phyloP scores from a whole-genome alignment of 2,329 filamentous ascomycete genomes.

The Botrytis elliptica region DNA sequence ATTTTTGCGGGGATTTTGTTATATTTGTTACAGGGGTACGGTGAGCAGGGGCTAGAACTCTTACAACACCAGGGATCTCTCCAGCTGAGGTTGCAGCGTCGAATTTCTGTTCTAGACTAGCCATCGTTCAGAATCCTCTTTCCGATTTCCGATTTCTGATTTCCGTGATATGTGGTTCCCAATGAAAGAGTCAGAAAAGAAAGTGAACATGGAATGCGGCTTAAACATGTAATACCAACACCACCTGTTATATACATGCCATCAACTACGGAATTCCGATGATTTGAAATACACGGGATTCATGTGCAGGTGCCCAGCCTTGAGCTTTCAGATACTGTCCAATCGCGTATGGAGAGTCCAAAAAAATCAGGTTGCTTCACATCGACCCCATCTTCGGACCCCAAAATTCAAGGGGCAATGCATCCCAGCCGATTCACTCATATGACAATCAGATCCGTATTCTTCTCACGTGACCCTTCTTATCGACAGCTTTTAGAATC shows the following conservation, averaged over 20 bases:
- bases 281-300: background rate
- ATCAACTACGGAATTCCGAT: background rate
- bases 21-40: too few species aligned
- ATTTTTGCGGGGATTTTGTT: too few species aligned
- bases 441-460: background rate
- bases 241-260: background rate
- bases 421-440: background rate
- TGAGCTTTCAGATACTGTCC: background rate
- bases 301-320: background rate
- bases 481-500: background rate
- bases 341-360: background rate
- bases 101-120: conserved; percentile 27
- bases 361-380: background rate
- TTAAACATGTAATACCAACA: background rate
- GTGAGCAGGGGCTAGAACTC: too few species aligned
- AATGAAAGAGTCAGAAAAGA: background rate
- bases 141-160: background rate
- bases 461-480: background rate
- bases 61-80: conserved; percentile 30
- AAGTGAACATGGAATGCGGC: background rate
- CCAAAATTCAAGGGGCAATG: background rate
- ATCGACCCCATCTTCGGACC: background rate
- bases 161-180: background rate
- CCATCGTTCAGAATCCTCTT: conserved; percentile 14
- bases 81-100: conserved; percentile 25